A percentile compares a stretch with the other conserved stretches of the same genome.
Evolutionary conservation across 1,284 basidiomycete species (phyloP).

Genomic region (Veloboletus limbatus): DNA sequence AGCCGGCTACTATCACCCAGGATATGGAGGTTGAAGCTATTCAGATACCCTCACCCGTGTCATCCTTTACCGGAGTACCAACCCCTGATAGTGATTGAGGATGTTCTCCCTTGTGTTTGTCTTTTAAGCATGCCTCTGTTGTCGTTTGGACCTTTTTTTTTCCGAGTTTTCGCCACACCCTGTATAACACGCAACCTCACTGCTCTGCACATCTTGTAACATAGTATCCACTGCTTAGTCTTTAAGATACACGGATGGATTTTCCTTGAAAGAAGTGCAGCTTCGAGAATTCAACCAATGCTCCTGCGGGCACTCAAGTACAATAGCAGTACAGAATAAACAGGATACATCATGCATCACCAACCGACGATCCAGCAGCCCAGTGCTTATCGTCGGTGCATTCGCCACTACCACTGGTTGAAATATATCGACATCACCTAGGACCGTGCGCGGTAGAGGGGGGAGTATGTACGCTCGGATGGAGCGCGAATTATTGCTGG

Average conservation of each 20-base stretch:
- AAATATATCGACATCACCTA: slow-evolving; percentile 9
- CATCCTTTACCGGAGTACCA: slow-evolving; percentile 32
- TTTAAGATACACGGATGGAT: background rate
- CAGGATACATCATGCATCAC: background rate
- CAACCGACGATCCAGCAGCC: slow-evolving; percentile 42
- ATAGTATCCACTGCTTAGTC: slow-evolving; percentile 6
- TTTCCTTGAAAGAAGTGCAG: background rate
- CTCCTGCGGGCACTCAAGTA: background rate
- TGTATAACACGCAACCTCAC: slow-evolving; percentile 16
- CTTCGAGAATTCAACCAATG: background rate
- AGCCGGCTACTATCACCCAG: slow-evolving; percentile 54
- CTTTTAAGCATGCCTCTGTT: background rate
- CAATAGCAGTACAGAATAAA: background rate
- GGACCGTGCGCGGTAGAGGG: slow-evolving; percentile 16
- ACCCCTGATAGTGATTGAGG: slow-evolving; percentile 33
- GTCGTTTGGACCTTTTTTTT: slow-evolving; percentile 3
- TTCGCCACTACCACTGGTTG: slow-evolving; percentile 25
- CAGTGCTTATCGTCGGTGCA: slow-evolving; percentile 40
- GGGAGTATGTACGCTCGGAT: slow-evolving; percentile 1
- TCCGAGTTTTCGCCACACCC: slow-evolving; percentile 7
- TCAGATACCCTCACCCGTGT: slow-evolving; percentile 39
- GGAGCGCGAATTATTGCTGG: slow-evolving; percentile 1
- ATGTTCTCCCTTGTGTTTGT: background rate
- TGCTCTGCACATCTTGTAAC: slow-evolving; percentile 16
- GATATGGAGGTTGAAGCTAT: slow-evolving; percentile 61